Conservation (phyloP, 2,329 filamentous ascomycete species). For the Neocucurbitaria cava region DNA sequence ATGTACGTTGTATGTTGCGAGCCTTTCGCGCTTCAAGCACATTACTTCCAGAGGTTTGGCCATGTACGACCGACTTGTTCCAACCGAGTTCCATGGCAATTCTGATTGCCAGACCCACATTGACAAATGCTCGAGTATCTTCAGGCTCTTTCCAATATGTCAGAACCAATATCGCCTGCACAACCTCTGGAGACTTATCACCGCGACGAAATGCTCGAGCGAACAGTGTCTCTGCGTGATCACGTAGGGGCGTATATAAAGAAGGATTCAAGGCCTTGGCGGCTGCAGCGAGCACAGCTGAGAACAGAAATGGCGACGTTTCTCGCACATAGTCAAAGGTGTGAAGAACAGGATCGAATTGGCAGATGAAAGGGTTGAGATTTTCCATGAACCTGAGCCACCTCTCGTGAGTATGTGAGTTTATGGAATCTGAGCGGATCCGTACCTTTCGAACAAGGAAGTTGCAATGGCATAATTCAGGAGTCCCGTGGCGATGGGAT, state of each 20-base stretch:
- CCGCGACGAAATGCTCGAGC: too few species aligned
- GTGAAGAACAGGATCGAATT: constrained; percentile 4
- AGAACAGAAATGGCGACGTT: too few species aligned
- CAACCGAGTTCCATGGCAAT: constrained; percentile 16
- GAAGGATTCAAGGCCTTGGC: too few species aligned
- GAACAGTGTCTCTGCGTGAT: too few species aligned
- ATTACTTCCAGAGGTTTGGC: background rate
- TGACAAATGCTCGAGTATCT: constrained; percentile 11
- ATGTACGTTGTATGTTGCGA: constrained; percentile 6
- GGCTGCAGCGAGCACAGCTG: too few species aligned
- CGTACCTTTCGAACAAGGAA: constrained; percentile 1
- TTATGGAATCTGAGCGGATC: too few species aligned
- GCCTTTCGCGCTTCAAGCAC: background rate
- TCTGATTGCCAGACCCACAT: constrained; percentile 8
- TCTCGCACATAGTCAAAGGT: background rate
- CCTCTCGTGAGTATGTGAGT: too few species aligned
- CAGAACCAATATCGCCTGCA: constrained; percentile 12
- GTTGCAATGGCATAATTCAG: constrained; percentile 1
- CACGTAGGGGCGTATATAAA: too few species aligned
- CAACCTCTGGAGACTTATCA: background rate
- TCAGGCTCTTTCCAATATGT: constrained; percentile 15
- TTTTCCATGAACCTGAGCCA: constrained; percentile 5
- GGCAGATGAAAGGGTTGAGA: constrained; percentile 7
- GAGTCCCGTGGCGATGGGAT: background rate
- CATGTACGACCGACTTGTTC: constrained; percentile 3